Evolutionary conservation across 257 asterid genomes (phyloP).

Genomic region (Nicotiana noctiflora): DNA sequence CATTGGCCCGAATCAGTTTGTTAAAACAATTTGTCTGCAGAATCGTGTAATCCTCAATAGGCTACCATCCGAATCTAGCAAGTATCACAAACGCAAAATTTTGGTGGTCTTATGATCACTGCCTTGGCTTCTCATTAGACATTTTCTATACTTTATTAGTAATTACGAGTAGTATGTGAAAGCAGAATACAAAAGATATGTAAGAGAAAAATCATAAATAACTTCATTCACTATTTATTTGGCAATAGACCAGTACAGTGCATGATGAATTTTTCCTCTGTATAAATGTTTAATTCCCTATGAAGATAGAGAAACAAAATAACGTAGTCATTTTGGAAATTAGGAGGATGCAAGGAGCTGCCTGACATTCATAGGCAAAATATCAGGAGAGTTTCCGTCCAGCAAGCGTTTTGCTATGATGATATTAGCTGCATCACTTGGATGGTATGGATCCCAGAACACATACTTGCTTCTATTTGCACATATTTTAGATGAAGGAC

Average conservation of each 20-base stretch:
- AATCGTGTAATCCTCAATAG: too few species aligned
- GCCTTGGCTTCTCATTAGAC: background rate
- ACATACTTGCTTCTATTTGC: constrained; percentile 55
- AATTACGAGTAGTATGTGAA: background rate
- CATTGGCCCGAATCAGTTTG: too few species aligned
- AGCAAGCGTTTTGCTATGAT: constrained; percentile 45
- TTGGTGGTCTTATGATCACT: too few species aligned
- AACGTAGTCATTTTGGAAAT: background rate
- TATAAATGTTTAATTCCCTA: background rate
- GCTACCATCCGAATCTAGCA: too few species aligned
- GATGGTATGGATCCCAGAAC: constrained; percentile 85
- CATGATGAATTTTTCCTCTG: background rate
- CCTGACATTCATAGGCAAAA: constrained; percentile 59
- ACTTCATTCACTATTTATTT: background rate
- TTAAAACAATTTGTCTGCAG: too few species aligned
- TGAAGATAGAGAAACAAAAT: background rate
- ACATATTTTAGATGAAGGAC: constrained; percentile 53
- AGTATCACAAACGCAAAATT: too few species aligned
- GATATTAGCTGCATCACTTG: constrained; percentile 55
- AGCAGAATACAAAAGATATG: background rate
- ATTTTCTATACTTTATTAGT: background rate
- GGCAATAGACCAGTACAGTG: background rate
- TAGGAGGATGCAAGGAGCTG: constrained; percentile 26
- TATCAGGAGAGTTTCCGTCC: constrained; percentile 39
- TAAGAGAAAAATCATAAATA: background rate